Percentiles rank a stretch among this genome's conserved stretches.
Conservation (phyloP, 208 protist genomes). For the Trypanosoma vivax region DNA sequence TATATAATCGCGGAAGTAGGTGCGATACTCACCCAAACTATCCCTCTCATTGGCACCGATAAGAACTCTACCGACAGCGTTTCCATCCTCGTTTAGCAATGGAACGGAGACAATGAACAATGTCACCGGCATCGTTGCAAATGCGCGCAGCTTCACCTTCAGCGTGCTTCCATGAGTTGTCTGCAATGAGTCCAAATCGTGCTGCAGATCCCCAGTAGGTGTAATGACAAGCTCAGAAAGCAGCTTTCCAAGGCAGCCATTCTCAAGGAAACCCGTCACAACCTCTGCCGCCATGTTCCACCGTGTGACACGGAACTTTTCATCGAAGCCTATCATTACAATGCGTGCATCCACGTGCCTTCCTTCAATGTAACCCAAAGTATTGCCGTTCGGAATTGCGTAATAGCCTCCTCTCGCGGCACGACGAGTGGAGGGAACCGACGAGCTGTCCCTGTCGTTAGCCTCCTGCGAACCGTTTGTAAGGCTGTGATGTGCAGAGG, state of each 20-base stretch:
- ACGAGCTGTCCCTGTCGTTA: no score
- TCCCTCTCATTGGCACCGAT: conserved; percentile 84
- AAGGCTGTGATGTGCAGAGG: no score
- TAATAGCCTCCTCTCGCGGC: conserved; percentile 71
- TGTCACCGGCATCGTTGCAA: conserved; percentile 64
- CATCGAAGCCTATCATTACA: conserved; percentile 85
- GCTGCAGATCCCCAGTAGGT: conserved; percentile 25
- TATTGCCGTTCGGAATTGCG: conserved; percentile 58
- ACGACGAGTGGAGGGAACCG: conserved; percentile 5
- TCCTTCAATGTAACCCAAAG: conserved; percentile 82
- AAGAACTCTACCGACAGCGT: conserved; percentile 69
- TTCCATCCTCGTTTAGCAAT: conserved; percentile 43
- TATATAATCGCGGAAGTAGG: conserved; percentile 77
- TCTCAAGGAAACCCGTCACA: conserved; percentile 80
- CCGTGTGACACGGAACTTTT: conserved; percentile 64
- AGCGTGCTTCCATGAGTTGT: conserved; percentile 32
- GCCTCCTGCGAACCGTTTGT: no score
- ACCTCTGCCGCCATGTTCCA: conserved; percentile 84
- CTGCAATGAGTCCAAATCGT: conserved; percentile 29
- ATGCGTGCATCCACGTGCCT: conserved; percentile 76
- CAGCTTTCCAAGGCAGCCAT: conserved; percentile 77
- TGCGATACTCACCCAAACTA: conserved; percentile 69
- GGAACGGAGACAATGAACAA: conserved; percentile 72
- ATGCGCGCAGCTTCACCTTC: conserved; percentile 74
- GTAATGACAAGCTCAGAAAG: conserved; percentile 73